Percentiles rank a stretch among this genome's conserved stretches.
Conservation (phyloP, 2,329 filamentous ascomycete genomes). For the Diaporthe citriasiana region DNA sequence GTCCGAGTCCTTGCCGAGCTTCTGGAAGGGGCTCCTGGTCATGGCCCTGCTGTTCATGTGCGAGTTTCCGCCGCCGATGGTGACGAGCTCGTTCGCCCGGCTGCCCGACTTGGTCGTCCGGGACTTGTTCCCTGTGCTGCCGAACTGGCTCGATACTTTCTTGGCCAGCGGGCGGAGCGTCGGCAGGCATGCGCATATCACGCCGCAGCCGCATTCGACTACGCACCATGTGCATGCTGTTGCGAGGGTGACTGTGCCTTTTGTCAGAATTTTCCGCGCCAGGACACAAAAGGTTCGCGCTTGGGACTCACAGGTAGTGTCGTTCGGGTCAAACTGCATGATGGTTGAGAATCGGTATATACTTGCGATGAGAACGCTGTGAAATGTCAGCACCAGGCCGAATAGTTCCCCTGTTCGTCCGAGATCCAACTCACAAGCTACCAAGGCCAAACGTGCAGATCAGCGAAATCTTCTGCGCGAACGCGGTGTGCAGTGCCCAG, state of each 20-base stretch:
- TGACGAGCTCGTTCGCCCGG: constrained; percentile 38
- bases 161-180: constrained; percentile 54
- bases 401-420: not conserved
- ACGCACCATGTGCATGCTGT: constrained; percentile 52
- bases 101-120: not conserved
- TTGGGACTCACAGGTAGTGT: constrained; percentile 45
- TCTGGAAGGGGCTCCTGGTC: constrained; percentile 38
- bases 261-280: constrained; percentile 1
- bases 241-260: constrained; percentile 47
- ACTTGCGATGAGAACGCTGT: constrained; percentile 49
- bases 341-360: constrained; percentile 49
- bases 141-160: constrained; percentile 40
- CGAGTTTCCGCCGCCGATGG: constrained; percentile 32
- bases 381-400: not conserved
- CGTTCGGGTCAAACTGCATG: constrained; percentile 48
- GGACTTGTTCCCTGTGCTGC: constrained; percentile 35
- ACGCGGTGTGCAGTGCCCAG: constrained; percentile 41
- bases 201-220: constrained; percentile 52
- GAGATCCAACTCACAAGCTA: constrained; percentile 50
- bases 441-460: constrained; percentile 45
- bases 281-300: not conserved
- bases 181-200: constrained; percentile 59
- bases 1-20: constrained; percentile 37
- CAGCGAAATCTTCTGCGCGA: constrained; percentile 37
- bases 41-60: constrained; percentile 21